These are phyloP conservation scores for Aspergillus ochraceus DNA, from an alignment of 2,329 filamentous ascomycete species.

Conservation along the genomic window DNA sequence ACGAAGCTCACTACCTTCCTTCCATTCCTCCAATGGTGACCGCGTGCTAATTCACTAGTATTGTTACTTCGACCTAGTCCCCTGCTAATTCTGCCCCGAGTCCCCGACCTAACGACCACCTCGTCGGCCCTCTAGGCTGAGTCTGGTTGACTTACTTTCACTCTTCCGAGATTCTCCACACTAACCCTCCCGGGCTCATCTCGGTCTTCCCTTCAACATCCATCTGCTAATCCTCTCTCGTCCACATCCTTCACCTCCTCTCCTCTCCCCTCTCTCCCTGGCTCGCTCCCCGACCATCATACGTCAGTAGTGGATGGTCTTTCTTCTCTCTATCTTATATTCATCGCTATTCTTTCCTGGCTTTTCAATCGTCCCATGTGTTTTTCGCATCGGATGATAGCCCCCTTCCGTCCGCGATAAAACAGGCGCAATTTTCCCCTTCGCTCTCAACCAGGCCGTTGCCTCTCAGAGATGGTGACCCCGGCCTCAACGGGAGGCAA, in stretches of 20 bases:
- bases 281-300: slow-evolving; percentile 6
- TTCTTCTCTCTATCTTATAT: slow-evolving; percentile 3
- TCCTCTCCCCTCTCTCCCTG: slow-evolving; percentile 1
- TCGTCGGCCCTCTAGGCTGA: slow-evolving; percentile 5
- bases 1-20: slow-evolving; percentile 6
- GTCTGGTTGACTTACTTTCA: slow-evolving; percentile 4
- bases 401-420: slow-evolving; percentile 29
- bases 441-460: slow-evolving; percentile 13
- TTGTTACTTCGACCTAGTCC: neutral
- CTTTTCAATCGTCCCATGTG: slow-evolving; percentile 30
- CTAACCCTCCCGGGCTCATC: slow-evolving; percentile 25
- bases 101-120: neutral
- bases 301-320: neutral
- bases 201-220: slow-evolving; percentile 21
- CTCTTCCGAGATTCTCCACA: slow-evolving; percentile 27
- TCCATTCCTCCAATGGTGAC: slow-evolving; percentile 18
- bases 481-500: slow-evolving; percentile 44
- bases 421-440: slow-evolving; percentile 23
- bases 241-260: slow-evolving; percentile 17
- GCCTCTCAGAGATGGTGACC: slow-evolving; percentile 44
- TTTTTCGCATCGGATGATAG: slow-evolving; percentile 32
- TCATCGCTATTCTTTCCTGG: slow-evolving; percentile 15
- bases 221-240: slow-evolving; percentile 18
- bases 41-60: slow-evolving; percentile 7
- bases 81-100: neutral